A percentile compares a stretch with the other conserved stretches of the same genome.
These are phyloP conservation scores for Cryptococcus floricola DNA, from an alignment of 1,284 basidiomycete species.

Conservation along the genomic window DNA sequence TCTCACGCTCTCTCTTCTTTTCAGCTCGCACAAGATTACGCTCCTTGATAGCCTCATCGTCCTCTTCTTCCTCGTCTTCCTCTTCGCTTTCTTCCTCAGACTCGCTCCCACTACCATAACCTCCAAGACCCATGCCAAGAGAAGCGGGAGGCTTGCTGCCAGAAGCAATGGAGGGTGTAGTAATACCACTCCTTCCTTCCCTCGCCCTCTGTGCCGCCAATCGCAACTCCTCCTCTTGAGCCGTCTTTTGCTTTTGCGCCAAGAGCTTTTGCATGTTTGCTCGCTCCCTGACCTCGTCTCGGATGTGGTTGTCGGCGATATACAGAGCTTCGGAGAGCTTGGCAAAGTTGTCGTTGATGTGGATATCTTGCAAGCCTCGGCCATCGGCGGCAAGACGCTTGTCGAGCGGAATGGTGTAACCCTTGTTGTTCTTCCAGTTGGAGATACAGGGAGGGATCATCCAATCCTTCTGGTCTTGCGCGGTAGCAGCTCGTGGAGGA, in stretches of 20 bases:
- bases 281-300: slow-evolving; percentile 95
- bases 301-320: slow-evolving; percentile 94
- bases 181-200: slow-evolving; percentile 83
- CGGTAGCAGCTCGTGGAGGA: slow-evolving; percentile 92
- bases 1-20: slow-evolving; percentile 88
- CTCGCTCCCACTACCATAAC: slow-evolving; percentile 70
- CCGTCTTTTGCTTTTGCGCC: slow-evolving; percentile 94
- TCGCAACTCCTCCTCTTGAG: slow-evolving; percentile 93
- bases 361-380: slow-evolving; percentile 92
- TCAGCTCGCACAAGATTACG: slow-evolving; percentile 87
- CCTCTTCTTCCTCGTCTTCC: slow-evolving; percentile 58
- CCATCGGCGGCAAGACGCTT: slow-evolving; percentile 98
- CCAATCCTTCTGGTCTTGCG: slow-evolving; percentile 98
- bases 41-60: slow-evolving; percentile 78
- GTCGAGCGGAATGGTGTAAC: slow-evolving; percentile 97
- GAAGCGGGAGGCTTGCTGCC: slow-evolving; percentile 54
- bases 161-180: slow-evolving; percentile 40
- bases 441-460: slow-evolving; percentile 99
- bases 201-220: slow-evolving; percentile 89
- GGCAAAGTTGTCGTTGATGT: slow-evolving; percentile 99
- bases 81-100: slow-evolving; percentile 52
- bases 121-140: slow-evolving; percentile 63
- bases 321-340: slow-evolving; percentile 96
- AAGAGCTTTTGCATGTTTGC: slow-evolving; percentile 97
- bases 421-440: slow-evolving; percentile 99